Evolutionary conservation across 352 stramenopile species (phyloP).

Genomic region (Globisporangium acanthophoron): DNA sequence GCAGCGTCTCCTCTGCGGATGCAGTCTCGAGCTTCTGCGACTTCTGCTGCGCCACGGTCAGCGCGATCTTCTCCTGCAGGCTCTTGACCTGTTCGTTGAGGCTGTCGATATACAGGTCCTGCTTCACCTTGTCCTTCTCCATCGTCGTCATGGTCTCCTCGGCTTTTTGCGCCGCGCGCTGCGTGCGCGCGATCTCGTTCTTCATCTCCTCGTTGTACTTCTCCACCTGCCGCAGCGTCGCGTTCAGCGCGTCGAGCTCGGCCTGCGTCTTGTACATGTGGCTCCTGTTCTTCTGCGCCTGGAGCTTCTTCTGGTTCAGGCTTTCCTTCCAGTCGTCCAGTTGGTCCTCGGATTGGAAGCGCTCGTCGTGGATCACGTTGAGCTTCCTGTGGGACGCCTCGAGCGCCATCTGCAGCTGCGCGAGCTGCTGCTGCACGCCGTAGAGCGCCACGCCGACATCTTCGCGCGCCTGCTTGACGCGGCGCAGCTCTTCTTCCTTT

Average conservation of each 20-base stretch:
- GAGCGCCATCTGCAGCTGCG: constrained; percentile 87
- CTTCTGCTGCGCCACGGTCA: constrained; percentile 76
- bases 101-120: constrained; percentile 93
- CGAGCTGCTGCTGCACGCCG: constrained; percentile 93
- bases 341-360: constrained; percentile 65
- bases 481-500: constrained; percentile 69
- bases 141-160: constrained; percentile 90
- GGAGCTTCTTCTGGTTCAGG: constrained; percentile 55
- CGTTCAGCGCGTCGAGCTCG: constrained; percentile 87
- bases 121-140: constrained; percentile 92
- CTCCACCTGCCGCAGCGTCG: constrained; percentile 85
- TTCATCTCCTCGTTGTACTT: constrained; percentile 95
- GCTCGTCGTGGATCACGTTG: constrained; percentile 50
- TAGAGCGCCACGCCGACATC: constrained; percentile 91
- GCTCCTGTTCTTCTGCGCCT: constrained; percentile 51
- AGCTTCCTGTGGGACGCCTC: constrained; percentile 79
- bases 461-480: constrained; percentile 73
- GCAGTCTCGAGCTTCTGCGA: constrained; percentile 83
- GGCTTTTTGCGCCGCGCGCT: constrained; percentile 91
- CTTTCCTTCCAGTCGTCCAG: constrained; percentile 66
- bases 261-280: constrained; percentile 78
- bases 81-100: constrained; percentile 88
- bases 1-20: constrained; percentile 83
- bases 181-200: constrained; percentile 90
- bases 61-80: constrained; percentile 83